Conservation (phyloP, 2,329 filamentous ascomycete species). For the Colletotrichum neosansevieriae region DNA sequence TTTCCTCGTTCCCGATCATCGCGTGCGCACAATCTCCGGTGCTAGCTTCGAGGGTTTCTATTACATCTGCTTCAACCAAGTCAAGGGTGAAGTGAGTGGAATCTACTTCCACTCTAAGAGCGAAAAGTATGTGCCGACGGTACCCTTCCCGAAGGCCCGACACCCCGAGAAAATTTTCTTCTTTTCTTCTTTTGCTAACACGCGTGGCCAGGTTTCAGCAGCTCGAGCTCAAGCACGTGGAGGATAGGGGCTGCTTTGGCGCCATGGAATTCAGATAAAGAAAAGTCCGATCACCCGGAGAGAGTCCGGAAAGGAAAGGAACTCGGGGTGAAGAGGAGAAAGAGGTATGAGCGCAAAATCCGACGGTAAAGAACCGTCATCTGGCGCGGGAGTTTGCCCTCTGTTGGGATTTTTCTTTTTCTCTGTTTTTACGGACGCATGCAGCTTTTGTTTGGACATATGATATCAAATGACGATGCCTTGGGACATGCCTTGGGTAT, state of each 20-base stretch:
- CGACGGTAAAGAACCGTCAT: conserved; percentile 13
- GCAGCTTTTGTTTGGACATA: conserved; percentile 18
- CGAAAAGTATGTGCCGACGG: conserved; percentile 79
- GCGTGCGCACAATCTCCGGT: conserved; percentile 89
- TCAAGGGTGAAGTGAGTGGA: conserved; percentile 85
- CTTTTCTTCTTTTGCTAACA: conserved; percentile 25
- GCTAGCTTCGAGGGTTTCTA: conserved; percentile 99
- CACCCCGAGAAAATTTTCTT: conserved; percentile 14
- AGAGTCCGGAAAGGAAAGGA: conserved; percentile 11
- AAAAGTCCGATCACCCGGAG: conserved; percentile 11
- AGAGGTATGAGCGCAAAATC: conserved; percentile 24
- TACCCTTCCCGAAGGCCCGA: conserved; percentile 4
- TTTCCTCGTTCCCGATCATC: conserved; percentile 95
- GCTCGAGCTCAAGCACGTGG: conserved; percentile 88
- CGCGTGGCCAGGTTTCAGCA: conserved; percentile 81
- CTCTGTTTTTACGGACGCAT: conserved; percentile 12
- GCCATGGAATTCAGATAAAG: conserved; percentile 81
- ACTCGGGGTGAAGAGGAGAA: not conserved
- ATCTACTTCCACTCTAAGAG: conserved; percentile 99
- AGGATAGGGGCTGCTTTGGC: conserved; percentile 84
- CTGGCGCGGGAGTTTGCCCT: conserved; percentile 22
- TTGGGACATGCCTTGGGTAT: conserved; percentile 33
- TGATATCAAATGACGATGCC: conserved; percentile 38
- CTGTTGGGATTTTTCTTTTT: not conserved
- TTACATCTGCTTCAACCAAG: conserved; percentile 98